Conservation (phyloP, 176 grass and related monocot species). For the Alloteropsis semialata region DNA sequence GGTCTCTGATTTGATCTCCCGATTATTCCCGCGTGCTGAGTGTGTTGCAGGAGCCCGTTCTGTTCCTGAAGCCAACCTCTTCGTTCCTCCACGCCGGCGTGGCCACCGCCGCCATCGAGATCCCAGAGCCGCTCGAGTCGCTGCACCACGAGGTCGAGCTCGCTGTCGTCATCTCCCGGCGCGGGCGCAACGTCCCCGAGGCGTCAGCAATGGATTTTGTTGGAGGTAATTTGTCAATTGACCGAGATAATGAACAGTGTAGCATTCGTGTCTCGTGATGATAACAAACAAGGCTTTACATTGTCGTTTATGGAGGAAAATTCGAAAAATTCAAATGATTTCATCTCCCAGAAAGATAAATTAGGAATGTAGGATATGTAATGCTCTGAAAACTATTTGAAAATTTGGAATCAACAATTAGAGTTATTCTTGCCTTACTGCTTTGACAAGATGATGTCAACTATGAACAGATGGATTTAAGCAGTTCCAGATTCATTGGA, state of each 20-base stretch:
- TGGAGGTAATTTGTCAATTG: constrained; percentile 58
- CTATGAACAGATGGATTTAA: neutral
- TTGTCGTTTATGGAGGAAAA: neutral
- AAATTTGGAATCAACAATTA: neutral
- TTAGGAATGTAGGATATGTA: neutral
- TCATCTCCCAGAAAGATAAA: neutral
- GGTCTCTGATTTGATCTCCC: neutral
- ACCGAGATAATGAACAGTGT: neutral
- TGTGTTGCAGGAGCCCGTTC: constrained; percentile 68
- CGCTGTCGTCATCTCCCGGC: constrained; percentile 75
- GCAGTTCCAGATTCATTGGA: neutral
- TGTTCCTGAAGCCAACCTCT: constrained; percentile 93
- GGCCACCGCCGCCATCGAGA: constrained; percentile 60
- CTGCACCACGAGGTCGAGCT: constrained; percentile 97
- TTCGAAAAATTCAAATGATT: neutral
- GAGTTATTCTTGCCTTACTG: neutral
- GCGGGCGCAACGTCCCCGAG: constrained; percentile 64
- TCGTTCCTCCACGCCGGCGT: constrained; percentile 79
- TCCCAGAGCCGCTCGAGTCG: constrained; percentile 76
- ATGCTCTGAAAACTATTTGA: neutral
- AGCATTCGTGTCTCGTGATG: neutral
- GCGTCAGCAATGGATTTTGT: constrained; percentile 81
- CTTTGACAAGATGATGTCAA: neutral
- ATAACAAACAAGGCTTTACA: neutral
- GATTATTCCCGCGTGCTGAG: neutral